A percentile compares a stretch with the other conserved stretches of the same genome.
Conservation (phyloP, 2,329 filamentous ascomycete genomes). For the Didymella keratinophila region DNA sequence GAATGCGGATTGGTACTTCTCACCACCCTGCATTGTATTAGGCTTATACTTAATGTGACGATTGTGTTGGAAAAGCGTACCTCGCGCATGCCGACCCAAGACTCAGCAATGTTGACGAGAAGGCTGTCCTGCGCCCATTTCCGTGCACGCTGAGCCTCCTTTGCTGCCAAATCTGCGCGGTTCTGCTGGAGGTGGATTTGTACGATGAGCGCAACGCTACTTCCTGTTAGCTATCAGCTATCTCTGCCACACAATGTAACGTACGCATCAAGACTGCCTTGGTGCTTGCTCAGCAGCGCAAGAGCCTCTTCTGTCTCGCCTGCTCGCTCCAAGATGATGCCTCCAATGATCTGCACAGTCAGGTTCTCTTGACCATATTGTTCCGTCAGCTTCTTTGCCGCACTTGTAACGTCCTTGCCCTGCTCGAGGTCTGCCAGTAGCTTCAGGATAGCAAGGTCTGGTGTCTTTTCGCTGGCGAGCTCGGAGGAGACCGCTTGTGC, state of each 20-base stretch:
- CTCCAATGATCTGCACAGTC: conserved; percentile 80
- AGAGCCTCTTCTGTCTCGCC: conserved; percentile 88
- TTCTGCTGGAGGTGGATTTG: conserved; percentile 95
- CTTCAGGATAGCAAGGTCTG: conserved; percentile 78
- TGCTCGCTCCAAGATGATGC: conserved; percentile 80
- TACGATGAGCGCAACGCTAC: conserved; percentile 81
- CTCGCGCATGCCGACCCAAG: conserved; percentile 89
- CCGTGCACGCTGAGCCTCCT: conserved; percentile 85
- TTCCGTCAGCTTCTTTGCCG: conserved; percentile 74
- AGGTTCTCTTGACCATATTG: conserved; percentile 72
- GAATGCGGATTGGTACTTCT: conserved; percentile 95
- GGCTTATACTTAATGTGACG: neutral
- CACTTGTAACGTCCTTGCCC: conserved; percentile 56
- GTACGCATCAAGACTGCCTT: conserved; percentile 80
- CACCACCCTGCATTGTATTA: conserved; percentile 72
- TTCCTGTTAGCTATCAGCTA: conserved; percentile 8
- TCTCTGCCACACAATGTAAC: conserved; percentile 10
- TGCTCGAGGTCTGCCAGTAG: conserved; percentile 72
- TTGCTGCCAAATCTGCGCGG: conserved; percentile 85
- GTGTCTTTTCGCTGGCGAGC: conserved; percentile 67
- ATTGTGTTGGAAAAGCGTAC: conserved; percentile 59
- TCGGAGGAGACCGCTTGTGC: conserved; percentile 75
- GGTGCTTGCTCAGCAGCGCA: conserved; percentile 78
- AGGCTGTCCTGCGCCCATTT: conserved; percentile 96
- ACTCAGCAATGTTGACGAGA: conserved; percentile 91